Evolutionary conservation across 176 grass and related monocot genomes (phyloP).

Genomic region (Triticum dicoccoides): DNA sequence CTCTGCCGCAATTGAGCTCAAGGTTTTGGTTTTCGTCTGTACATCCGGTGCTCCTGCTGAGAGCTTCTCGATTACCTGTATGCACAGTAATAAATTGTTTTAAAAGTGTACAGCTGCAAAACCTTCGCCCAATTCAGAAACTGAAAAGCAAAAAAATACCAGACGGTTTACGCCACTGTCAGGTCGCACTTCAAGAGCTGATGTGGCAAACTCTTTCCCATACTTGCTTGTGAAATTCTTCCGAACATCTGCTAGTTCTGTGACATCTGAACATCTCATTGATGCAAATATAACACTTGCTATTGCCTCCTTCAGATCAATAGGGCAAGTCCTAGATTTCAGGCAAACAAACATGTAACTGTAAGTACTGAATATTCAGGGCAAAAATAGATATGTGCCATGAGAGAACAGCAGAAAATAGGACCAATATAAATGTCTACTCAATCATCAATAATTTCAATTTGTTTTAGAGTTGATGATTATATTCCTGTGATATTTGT

Average conservation of each 20-base stretch:
- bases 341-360: constrained; percentile 26
- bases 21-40: constrained; percentile 72
- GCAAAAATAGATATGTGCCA: background rate
- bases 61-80: constrained; percentile 83
- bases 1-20: constrained; percentile 85
- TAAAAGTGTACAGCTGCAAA: background rate
- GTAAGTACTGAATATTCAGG: constrained; percentile 1
- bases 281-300: constrained; percentile 95
- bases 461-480: background rate
- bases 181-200: constrained; percentile 89
- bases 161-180: constrained; percentile 77
- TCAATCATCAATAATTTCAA: background rate
- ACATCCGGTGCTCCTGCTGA: constrained; percentile 85
- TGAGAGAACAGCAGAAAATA: background rate
- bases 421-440: background rate
- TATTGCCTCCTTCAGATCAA: constrained; percentile 97
- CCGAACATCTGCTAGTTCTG: constrained; percentile 76
- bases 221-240: constrained; percentile 92
- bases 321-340: constrained; percentile 66
- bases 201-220: constrained; percentile 81
- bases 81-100: constrained; percentile 17
- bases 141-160: constrained; percentile 39
- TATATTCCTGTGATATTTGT: background rate
- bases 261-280: constrained; percentile 86
- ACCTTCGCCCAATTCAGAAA: background rate